Evolutionary conservation across 495 filamentous ascomycete genomes (phyloP), one percentile per base, ranked within the genome.

Genomic region (Penicillium arizonense): DNA sequence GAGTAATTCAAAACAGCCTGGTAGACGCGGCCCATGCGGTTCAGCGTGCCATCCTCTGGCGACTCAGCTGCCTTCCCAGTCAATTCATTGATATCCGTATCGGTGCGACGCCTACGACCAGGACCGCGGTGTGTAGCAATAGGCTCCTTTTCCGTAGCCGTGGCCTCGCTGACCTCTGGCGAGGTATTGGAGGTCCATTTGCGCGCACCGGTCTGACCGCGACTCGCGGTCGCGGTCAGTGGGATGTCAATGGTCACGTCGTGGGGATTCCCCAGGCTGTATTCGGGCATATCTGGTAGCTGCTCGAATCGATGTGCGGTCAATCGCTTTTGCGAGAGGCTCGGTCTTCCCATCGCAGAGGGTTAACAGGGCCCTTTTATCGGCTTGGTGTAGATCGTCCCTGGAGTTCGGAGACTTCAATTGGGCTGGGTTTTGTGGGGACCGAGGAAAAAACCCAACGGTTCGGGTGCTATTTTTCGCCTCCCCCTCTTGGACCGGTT

Each of bases 11-110:
- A 68, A 45, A 98, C 82, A 63, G 85, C 90, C 62, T 86, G 79
- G 69, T 97, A 98, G 52, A 98, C 68, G 52, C 74, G 83, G n/a
- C 94, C 94, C 85, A 98, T 87, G 42, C 77, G 77, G 50, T 85
- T 97, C 57, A 97, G 64, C 4, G 79, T 81, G 5, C 82, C 82
- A 50, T 85, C 83, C 40, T 78, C 75, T 9, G 79, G 77, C 44
- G 76, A 66, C 36, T 78, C 68, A 43, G 65, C 24, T 69, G 81
- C 46, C 69, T 74, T 49, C 40, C 64, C 69, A 67, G 72, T 59
- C 57, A 61, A 5, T 64, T 68, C 62, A 75, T 82, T 61, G 83
- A 81, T 68, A 41, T 56, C 55, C 5, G 53, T 37, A 26, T 56
- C 57, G 6, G 38, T 21, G 78, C 79, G 55, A 83, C 87, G 57